Conservation (phyloP, 2,329 filamentous ascomycete species). For the Stagonosporopsis cucurbitacearum region DNA sequence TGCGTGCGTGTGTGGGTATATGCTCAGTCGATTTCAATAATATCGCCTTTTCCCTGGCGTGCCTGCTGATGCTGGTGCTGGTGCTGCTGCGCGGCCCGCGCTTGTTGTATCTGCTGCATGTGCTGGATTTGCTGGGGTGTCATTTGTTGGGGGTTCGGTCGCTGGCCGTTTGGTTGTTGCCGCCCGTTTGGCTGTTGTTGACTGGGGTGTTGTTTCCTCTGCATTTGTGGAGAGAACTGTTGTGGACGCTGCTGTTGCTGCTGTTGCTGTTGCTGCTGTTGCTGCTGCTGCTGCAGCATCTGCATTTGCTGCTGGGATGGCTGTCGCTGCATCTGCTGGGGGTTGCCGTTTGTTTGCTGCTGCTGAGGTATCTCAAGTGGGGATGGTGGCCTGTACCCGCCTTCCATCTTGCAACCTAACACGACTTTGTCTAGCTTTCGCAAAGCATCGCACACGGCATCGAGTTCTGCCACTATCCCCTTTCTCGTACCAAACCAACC, state of each 20-base stretch:
- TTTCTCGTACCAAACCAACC: slow-evolving; percentile 50
- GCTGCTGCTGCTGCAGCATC: slow-evolving; percentile 24
- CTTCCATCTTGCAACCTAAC: slow-evolving; percentile 40
- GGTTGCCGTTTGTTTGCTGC: slow-evolving; percentile 6
- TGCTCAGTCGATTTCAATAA: slow-evolving; percentile 36
- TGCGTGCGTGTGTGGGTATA: not conserved
- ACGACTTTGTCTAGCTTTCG: slow-evolving; percentile 49
- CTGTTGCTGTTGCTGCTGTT: slow-evolving; percentile 7
- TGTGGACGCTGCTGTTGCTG: slow-evolving; percentile 19
- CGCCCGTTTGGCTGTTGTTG: slow-evolving; percentile 7
- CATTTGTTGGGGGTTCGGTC: not conserved
- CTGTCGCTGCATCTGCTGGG: slow-evolving; percentile 17
- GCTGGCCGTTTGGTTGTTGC: slow-evolving; percentile 5
- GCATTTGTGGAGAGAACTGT: slow-evolving; percentile 21
- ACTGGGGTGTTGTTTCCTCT: slow-evolving; percentile 7
- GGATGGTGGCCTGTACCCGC: slow-evolving; percentile 32
- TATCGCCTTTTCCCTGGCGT: slow-evolving; percentile 15
- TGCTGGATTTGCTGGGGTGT: slow-evolving; percentile 15
- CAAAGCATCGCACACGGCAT: slow-evolving; percentile 47
- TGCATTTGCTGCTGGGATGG: slow-evolving; percentile 18
- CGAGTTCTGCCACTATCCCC: slow-evolving; percentile 46
- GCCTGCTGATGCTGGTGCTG: slow-evolving; percentile 13
- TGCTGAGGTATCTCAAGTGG: slow-evolving; percentile 19
- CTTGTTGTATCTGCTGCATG: slow-evolving; percentile 19
- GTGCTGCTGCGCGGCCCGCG: slow-evolving; percentile 5